Conservation (phyloP, 805 yeast genomes). For the Metschnikowia matae region DNA sequence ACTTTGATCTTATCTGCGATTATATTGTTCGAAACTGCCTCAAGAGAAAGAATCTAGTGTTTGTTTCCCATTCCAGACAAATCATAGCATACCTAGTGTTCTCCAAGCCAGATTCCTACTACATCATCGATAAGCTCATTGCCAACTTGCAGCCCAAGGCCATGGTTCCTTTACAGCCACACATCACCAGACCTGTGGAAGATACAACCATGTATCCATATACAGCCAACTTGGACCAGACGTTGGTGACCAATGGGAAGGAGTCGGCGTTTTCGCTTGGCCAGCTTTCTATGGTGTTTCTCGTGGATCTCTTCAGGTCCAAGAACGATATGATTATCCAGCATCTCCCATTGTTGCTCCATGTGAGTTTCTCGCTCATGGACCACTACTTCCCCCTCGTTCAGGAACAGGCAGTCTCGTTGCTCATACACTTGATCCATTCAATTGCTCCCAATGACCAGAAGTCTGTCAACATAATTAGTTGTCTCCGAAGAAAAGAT, state of each 20-base stretch:
- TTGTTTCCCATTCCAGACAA: conserved; percentile 77
- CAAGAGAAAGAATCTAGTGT: conserved; percentile 62
- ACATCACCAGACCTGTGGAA: conserved; percentile 20
- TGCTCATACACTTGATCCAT: conserved; percentile 69
- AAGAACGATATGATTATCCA: conserved; percentile 59
- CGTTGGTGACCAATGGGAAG: conserved; percentile 51
- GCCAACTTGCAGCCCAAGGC: conserved; percentile 74
- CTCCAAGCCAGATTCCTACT: conserved; percentile 43
- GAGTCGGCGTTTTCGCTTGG: conserved; percentile 83
- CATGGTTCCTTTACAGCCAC: conserved; percentile 72
- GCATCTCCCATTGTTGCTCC: conserved; percentile 69
- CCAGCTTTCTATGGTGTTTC: conserved; percentile 77
- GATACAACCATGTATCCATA: conserved; percentile 50
- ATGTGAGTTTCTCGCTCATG: conserved; percentile 70
- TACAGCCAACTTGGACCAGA: conserved; percentile 63
- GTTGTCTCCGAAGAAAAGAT: conserved; percentile 52
- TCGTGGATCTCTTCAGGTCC: conserved; percentile 73
- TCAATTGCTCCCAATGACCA: conserved; percentile 54
- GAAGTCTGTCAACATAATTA: conserved; percentile 54
- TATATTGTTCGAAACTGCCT: conserved; percentile 67
- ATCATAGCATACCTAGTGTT: conserved; percentile 72
- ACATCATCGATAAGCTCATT: conserved; percentile 58
- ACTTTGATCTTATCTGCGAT: conserved; percentile 67
- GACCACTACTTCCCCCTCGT: conserved; percentile 86
- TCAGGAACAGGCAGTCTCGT: conserved; percentile 76